Percentiles rank a stretch among this genome's conserved stretches.
These are phyloP conservation scores for Tolypocladium sp. DNA, from an alignment of 2,329 filamentous ascomycete species.

Conservation along the genomic window DNA sequence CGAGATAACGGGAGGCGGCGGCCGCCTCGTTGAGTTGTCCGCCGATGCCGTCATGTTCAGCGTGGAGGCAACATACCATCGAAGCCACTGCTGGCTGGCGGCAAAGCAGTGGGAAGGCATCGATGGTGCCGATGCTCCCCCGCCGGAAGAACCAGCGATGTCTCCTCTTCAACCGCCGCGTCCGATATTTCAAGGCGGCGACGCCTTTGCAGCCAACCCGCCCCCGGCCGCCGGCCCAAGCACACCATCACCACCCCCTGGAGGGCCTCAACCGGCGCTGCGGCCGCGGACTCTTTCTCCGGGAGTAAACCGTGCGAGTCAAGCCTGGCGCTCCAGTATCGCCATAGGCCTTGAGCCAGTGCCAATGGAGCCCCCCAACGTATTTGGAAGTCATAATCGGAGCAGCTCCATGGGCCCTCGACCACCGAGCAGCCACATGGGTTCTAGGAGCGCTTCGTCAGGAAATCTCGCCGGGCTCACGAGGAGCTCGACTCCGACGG, in stretches of 20 bases:
- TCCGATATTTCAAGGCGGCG: constrained; percentile 22
- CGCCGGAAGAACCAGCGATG: constrained; percentile 22
- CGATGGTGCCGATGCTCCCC: constrained; percentile 15
- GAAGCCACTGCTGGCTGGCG: constrained; percentile 47
- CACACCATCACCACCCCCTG: constrained; percentile 17
- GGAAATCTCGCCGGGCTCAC: constrained; percentile 23
- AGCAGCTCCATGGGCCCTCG: constrained; percentile 25
- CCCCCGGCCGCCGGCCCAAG: constrained; percentile 9
- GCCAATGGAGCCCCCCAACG: constrained; percentile 23
- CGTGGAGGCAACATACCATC: constrained; percentile 50
- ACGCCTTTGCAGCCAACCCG: constrained; percentile 14
- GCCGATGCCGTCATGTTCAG: constrained; percentile 52
- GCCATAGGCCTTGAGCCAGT: constrained; percentile 34
- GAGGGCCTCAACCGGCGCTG: constrained; percentile 15
- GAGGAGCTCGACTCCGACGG: constrained; percentile 8
- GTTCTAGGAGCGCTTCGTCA: constrained; percentile 22
- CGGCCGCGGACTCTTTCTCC: constrained; percentile 30
- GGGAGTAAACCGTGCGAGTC: constrained; percentile 20
- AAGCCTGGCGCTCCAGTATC: constrained; percentile 31
- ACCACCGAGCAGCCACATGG: constrained; percentile 20
- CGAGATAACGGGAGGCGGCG: constrained; percentile 56
- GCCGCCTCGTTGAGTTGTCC: constrained; percentile 45
- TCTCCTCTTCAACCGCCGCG: constrained; percentile 28
- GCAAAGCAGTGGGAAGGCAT: constrained; percentile 39
- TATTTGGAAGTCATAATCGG: constrained; percentile 19